Evolutionary conservation across 176 grass and related monocot genomes (phyloP).

Genomic region (Cenchrus purpureus): DNA sequence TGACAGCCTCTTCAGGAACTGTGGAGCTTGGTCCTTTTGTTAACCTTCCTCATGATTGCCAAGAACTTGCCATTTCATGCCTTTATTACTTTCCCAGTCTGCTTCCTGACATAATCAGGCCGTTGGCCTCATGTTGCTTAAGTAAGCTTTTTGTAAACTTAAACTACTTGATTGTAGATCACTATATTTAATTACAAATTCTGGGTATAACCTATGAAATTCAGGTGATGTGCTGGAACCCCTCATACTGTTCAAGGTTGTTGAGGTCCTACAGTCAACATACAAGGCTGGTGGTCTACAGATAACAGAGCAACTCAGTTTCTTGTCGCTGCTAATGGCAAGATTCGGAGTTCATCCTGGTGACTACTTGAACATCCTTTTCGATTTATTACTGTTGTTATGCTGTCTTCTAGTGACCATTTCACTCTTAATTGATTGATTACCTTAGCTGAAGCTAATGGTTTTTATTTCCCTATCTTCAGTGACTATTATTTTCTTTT

Average conservation of each 20-base stretch:
- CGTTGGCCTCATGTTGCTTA: conserved; percentile 79
- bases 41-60: conserved; percentile 60
- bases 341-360: conserved; percentile 71
- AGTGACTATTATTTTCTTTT: neutral
- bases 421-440: conserved; percentile 10
- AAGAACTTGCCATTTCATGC: conserved; percentile 80
- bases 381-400: neutral
- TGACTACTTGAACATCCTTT: conserved; percentile 44
- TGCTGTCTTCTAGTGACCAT: conserved; percentile 11
- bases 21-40: conserved; percentile 70
- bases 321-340: conserved; percentile 77
- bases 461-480: neutral
- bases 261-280: conserved; percentile 72
- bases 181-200: neutral
- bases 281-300: conserved; percentile 67
- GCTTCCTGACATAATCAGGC: conserved; percentile 60
- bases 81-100: conserved; percentile 89
- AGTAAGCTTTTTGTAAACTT: conserved; percentile 63
- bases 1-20: conserved; percentile 58
- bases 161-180: neutral
- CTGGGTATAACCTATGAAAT: conserved; percentile 44
- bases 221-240: conserved; percentile 75
- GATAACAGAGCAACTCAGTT: conserved; percentile 77
- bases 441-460: conserved; percentile 15
- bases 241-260: conserved; percentile 58